phyloP scores from a whole-genome alignment of 352 stramenopile genomes.

The Phytopythium vexans region DNA sequence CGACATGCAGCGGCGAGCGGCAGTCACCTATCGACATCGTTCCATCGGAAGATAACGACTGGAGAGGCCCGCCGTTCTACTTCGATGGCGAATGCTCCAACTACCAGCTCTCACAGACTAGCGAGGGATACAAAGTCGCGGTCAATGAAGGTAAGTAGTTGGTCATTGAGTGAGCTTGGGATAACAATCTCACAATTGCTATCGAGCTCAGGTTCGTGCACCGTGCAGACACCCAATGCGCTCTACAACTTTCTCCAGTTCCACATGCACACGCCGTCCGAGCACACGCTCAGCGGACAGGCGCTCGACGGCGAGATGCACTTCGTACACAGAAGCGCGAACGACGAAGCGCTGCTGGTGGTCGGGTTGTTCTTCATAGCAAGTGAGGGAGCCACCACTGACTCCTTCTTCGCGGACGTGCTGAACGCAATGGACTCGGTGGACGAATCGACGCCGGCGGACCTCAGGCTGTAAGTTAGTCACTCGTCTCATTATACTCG shows the following conservation, averaged over 20 bases:
- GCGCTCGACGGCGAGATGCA: constrained; percentile 28
- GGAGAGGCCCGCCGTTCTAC: constrained; percentile 9
- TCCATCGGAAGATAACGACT: constrained; percentile 6
- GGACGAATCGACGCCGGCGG: constrained; percentile 12
- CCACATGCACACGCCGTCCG: constrained; percentile 40
- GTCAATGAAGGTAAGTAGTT: constrained; percentile 16
- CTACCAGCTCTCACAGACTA: constrained; percentile 26
- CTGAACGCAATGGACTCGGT: constrained; percentile 30
- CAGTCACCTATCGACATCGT: constrained; percentile 49
- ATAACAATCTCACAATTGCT: constrained; percentile 7
- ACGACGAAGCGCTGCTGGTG: constrained; percentile 26
- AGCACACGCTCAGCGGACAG: constrained; percentile 42
- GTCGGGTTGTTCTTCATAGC: constrained; percentile 31
- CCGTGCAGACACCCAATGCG: constrained; percentile 9
- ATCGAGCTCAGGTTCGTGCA: constrained; percentile 11
- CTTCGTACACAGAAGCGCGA: constrained; percentile 33
- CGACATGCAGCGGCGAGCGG: constrained; percentile 18
- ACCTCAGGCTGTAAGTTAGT: constrained; percentile 27
- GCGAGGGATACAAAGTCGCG: constrained; percentile 24
- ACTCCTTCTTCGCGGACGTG: constrained; percentile 27
- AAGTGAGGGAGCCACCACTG: constrained; percentile 7
- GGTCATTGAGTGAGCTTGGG: constrained; percentile 8
- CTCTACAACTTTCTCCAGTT: constrained; percentile 33
- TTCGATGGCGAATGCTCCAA: constrained; percentile 27
- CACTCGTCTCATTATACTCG: background rate